These are phyloP conservation scores for Skeletonema menzelii DNA, from an alignment of 108 stramenopile genomes.

Conservation along the genomic window DNA sequence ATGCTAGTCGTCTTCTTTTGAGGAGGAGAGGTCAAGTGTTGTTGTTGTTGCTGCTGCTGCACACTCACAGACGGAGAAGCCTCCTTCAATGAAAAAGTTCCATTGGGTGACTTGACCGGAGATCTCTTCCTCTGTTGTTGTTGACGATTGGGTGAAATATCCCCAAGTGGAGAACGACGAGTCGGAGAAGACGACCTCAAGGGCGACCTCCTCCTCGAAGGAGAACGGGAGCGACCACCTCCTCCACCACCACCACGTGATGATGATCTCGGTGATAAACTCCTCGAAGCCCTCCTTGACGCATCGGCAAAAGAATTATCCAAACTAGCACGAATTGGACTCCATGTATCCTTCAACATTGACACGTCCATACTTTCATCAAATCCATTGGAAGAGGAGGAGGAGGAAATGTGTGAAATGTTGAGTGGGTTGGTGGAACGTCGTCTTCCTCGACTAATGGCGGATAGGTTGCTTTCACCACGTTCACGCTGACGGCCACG, in stretches of 20 bases:
- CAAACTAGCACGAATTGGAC: slow-evolving; percentile 36
- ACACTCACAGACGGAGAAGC: slow-evolving; percentile 7
- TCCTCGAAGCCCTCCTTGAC: not conserved
- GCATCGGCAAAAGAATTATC: slow-evolving; percentile 27
- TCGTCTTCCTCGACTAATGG: not conserved
- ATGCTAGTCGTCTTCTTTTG: not conserved
- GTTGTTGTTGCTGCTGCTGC: not conserved
- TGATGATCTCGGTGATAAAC: not conserved
- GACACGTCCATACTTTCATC: slow-evolving; percentile 6
- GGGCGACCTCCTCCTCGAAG: slow-evolving; percentile 22
- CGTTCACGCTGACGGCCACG: slow-evolving; percentile 3
- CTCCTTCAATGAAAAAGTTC: slow-evolving; percentile 38
- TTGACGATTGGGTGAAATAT: slow-evolving; percentile 30
- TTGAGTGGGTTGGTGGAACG: slow-evolving; percentile 9
- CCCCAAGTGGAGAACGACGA: slow-evolving; percentile 21
- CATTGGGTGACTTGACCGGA: slow-evolving; percentile 17
- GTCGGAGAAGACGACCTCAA: slow-evolving; percentile 14
- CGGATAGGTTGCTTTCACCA: not conserved
- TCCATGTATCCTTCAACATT: slow-evolving; percentile 25
- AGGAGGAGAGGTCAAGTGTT: not conserved
- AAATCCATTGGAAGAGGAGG: slow-evolving; percentile 21
- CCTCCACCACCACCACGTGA: no score
- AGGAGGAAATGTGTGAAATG: slow-evolving; percentile 43
- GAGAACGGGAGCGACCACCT: not conserved
- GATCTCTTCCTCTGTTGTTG: slow-evolving; percentile 3